Conservation (phyloP, 2,329 filamentous ascomycete species). For the Hirsutella thompsonii region DNA sequence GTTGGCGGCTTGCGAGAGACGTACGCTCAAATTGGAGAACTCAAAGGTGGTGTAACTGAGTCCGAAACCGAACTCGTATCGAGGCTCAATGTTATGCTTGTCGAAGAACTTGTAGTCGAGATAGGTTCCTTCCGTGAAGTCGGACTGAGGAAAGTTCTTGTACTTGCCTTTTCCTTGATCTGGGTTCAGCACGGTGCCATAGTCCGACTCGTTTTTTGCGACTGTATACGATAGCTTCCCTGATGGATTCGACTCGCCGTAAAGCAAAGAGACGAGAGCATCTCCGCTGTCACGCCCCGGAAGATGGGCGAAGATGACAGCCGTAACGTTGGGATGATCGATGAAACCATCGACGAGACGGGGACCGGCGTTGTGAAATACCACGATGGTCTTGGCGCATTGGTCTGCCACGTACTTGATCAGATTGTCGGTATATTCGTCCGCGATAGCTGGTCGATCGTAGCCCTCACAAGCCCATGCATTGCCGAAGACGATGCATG, state of each 20-base stretch:
- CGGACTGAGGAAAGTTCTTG: constrained; percentile 34
- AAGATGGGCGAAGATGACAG: constrained; percentile 49
- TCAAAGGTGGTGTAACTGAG: constrained; percentile 42
- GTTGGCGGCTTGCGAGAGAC: constrained; percentile 8
- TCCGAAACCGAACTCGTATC: constrained; percentile 44
- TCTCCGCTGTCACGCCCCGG: constrained; percentile 51
- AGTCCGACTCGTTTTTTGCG: constrained; percentile 41
- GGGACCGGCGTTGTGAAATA: constrained; percentile 51
- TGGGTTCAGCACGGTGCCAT: constrained; percentile 29
- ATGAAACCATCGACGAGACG: constrained; percentile 48
- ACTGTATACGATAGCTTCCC: constrained; percentile 51
- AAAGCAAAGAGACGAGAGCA: constrained; percentile 41
- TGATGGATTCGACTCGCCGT: constrained; percentile 42
- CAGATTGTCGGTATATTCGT: constrained; percentile 50
- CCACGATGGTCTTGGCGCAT: constrained; percentile 50
- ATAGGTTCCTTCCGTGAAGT: constrained; percentile 38
- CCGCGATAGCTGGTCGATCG: constrained; percentile 46
- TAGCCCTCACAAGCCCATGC: constrained; percentile 62
- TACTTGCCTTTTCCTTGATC: constrained; percentile 35
- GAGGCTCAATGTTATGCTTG: constrained; percentile 29
- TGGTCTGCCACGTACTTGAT: constrained; percentile 42
- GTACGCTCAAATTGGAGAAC: constrained; percentile 28
- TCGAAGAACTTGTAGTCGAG: constrained; percentile 45
- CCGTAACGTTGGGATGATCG: constrained; percentile 51
- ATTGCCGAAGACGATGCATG: constrained; percentile 58